phyloP scores from a whole-genome alignment of 139 green algal genomes.

The Bryopsis sp. region DNA sequence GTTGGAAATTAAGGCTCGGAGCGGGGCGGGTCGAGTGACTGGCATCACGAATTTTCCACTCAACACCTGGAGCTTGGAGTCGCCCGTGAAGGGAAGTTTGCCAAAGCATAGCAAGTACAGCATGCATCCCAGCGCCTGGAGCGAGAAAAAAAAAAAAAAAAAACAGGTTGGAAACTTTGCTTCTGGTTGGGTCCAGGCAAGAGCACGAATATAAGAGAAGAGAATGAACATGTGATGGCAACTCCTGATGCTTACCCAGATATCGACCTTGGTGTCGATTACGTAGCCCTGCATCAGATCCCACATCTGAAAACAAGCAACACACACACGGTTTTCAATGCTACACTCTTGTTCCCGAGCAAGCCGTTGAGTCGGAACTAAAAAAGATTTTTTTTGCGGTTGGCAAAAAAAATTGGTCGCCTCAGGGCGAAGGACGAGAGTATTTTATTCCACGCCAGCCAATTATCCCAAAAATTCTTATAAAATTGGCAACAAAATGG shows the following conservation, averaged over 20 bases:
- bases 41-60: conserved; percentile 60
- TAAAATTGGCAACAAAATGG: too few species aligned
- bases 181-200: neutral
- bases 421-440: neutral
- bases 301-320: conserved; percentile 59
- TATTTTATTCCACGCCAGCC: neutral
- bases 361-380: neutral
- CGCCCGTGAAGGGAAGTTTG: conserved; percentile 67
- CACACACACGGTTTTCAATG: neutral
- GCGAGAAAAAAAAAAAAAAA: neutral
- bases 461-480: neutral
- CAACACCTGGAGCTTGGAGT: conserved; percentile 71
- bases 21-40: conserved; percentile 2
- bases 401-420: neutral
- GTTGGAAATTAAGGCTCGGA: conserved; percentile 28
- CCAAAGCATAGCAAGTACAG: conserved; percentile 68
- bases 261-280: conserved; percentile 71
- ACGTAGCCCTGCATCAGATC: conserved; percentile 63
- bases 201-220: neutral
- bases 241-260: conserved; percentile 51
- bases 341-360: neutral
- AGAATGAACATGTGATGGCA: neutral
- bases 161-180: neutral
- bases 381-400: neutral
- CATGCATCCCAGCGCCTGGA: conserved; percentile 70